A percentile compares a stretch with the other conserved stretches of the same genome.
Conservation (phyloP, 2,329 filamentous ascomycete species). For the Botrytis byssoidea region DNA sequence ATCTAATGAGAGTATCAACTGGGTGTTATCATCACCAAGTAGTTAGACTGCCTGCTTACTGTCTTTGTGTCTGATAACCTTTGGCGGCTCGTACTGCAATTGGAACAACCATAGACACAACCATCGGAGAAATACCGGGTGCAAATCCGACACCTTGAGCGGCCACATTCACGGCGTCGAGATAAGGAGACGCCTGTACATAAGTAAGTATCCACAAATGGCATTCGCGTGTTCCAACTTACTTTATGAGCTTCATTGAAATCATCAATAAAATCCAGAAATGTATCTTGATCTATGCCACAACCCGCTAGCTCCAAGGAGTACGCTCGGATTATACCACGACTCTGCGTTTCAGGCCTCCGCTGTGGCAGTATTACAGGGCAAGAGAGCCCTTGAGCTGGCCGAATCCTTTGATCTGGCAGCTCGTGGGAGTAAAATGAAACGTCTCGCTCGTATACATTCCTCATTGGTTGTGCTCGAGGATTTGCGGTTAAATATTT, state of each 20-base stretch:
- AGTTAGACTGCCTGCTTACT: conserved; percentile 14
- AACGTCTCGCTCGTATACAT: background rate
- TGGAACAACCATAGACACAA: conserved; percentile 45
- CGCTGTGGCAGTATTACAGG: conserved; percentile 54
- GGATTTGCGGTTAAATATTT: background rate
- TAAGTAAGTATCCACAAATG: conserved; percentile 18
- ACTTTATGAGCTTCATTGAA: conserved; percentile 42
- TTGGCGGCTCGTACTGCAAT: conserved; percentile 43
- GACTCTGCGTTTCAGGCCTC: conserved; percentile 45
- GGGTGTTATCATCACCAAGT: background rate
- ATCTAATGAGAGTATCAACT: conserved; percentile 22
- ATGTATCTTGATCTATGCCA: conserved; percentile 49
- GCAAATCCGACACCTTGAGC: conserved; percentile 42
- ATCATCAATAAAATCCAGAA: conserved; percentile 48
- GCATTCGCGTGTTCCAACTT: background rate
- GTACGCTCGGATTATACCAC: conserved; percentile 50
- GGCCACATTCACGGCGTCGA: conserved; percentile 45
- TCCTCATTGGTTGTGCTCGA: no score
- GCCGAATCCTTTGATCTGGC: background rate
- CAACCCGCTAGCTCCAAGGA: conserved; percentile 45
- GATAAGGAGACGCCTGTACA: conserved; percentile 35
- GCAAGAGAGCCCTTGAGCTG: conserved; percentile 24
- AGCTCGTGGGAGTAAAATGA: conserved; percentile 10
- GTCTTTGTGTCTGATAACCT: conserved; percentile 29
- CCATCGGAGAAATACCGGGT: conserved; percentile 42